Evolutionary conservation across 805 yeast genomes (phyloP).

Genomic region (Maudiozyma serrabonitensis): DNA sequence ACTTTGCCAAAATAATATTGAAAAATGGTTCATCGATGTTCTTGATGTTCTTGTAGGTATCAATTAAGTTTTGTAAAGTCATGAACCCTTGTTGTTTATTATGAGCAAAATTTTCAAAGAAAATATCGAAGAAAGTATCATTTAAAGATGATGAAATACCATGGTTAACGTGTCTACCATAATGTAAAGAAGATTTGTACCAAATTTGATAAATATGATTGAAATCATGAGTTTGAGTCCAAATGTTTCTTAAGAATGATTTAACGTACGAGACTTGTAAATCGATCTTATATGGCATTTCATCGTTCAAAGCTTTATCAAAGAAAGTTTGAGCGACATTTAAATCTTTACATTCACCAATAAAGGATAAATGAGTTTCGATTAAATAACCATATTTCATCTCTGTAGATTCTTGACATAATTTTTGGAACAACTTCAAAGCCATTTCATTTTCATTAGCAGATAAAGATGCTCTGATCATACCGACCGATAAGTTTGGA

Average conservation of each 20-base stretch:
- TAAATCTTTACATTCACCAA: slow-evolving; percentile 68
- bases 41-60: slow-evolving; percentile 45
- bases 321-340: slow-evolving; percentile 64
- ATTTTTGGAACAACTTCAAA: slow-evolving; percentile 48
- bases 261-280: slow-evolving; percentile 68
- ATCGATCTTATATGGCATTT: slow-evolving; percentile 63
- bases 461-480: slow-evolving; percentile 62
- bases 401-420: slow-evolving; percentile 44
- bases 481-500: slow-evolving; percentile 51
- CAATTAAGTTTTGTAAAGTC: slow-evolving; percentile 47
- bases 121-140: slow-evolving; percentile 56
- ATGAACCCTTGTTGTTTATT: slow-evolving; percentile 45
- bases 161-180: slow-evolving; percentile 48
- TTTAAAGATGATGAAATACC: slow-evolving; percentile 66
- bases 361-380: slow-evolving; percentile 67
- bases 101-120: slow-evolving; percentile 47
- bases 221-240: slow-evolving; percentile 47
- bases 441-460: slow-evolving; percentile 61
- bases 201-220: slow-evolving; percentile 52
- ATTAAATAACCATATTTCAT: slow-evolving; percentile 44
- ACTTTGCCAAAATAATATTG: slow-evolving; percentile 61
- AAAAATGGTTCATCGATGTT: slow-evolving; percentile 72
- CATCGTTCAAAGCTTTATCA: slow-evolving; percentile 57
- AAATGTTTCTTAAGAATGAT: slow-evolving; percentile 51
- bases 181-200: slow-evolving; percentile 50